Evolutionary conservation across 2,329 filamentous ascomycete genomes (phyloP), one percentile per base, ranked within the genome.

Genomic region (Aspergillus terreus): DNA sequence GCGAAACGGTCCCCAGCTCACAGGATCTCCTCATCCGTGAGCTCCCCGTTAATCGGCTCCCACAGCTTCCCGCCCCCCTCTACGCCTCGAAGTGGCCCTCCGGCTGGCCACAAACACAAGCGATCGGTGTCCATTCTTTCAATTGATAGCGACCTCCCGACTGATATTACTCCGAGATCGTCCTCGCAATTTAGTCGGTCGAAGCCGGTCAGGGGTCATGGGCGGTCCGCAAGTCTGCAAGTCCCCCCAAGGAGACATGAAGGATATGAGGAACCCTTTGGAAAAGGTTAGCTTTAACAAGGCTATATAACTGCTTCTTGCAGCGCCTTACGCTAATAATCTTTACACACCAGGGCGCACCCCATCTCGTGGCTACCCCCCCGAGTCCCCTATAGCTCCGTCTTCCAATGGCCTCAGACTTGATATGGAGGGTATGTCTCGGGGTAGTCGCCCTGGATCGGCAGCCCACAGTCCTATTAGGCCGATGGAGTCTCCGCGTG

Each of bases 111-210:
- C 62, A 75, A 78, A 48, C 88, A 92, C 62, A 84, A 86, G 67
- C 80, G 88, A 61, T 92, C 89, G 3, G 79, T 94, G 27, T 94
- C 89, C 15, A 92, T 94, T 57, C 83, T 92, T 43, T 92, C 89
- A 9, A 82, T 92, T 60, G 86, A 85, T 50, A 76, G 75, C 56
- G 76, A 79, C 60, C 68, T 69, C 53, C 57, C 64, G 56, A 56
- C 57, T 47, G 61, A 68, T 49, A 64, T 70, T 48, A 58, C 64
- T 2, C 64, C 63, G 35, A 52, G 54, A 32, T 67, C 62, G n/a
- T 57, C 58, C 50, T 65, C 62, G 15, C 65, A 57, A 36, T 66
- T 65, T 50, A 70, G 74, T 59, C 71, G 78, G 17, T 73, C 78
- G 47, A 78, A 82, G 47, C 80, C 82, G 17, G 66, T 64, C 15